Evolutionary conservation across 768 basidiomycete species (phyloP).

Genomic region (Cubamyces lactineus): DNA sequence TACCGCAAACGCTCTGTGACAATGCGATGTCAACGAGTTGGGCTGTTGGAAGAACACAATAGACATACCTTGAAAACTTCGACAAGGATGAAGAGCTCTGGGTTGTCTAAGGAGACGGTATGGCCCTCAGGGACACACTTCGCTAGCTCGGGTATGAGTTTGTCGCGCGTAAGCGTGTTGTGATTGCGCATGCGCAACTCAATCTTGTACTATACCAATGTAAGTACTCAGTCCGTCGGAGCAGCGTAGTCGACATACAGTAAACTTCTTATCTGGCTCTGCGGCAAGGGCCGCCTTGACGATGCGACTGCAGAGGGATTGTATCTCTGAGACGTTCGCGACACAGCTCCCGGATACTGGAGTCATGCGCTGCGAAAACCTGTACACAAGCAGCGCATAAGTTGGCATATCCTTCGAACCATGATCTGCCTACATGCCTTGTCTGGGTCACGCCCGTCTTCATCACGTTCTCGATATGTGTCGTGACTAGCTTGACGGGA

Average conservation of each 20-base stretch:
- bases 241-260: slow-evolving; percentile 39
- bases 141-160: slow-evolving; percentile 68
- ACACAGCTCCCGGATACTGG: slow-evolving; percentile 70
- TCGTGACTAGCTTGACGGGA: slow-evolving; percentile 68
- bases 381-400: slow-evolving; percentile 40
- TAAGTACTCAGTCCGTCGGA: no score
- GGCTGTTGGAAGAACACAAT: not conserved
- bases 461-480: slow-evolving; percentile 64
- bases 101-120: slow-evolving; percentile 66
- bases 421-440: slow-evolving; percentile 50
- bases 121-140: slow-evolving; percentile 70
- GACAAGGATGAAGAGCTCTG: slow-evolving; percentile 74
- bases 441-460: slow-evolving; percentile 67
- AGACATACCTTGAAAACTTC: slow-evolving; percentile 78
- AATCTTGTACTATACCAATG: slow-evolving; percentile 69
- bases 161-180: slow-evolving; percentile 61
- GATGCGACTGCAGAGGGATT: slow-evolving; percentile 57
- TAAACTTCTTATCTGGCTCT: slow-evolving; percentile 48
- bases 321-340: slow-evolving; percentile 72
- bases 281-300: slow-evolving; percentile 56
- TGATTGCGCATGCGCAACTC: slow-evolving; percentile 79
- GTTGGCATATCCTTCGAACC: no score
- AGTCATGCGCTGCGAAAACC: slow-evolving; percentile 70
- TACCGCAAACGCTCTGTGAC: slow-evolving; percentile 69
- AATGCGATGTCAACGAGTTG: not conserved